Evolutionary conservation across 192 early-diverging fungal genomes (phyloP), one percentile per base, ranked within the genome.

Genomic region (Lunasporangiospora selenospora): DNA sequence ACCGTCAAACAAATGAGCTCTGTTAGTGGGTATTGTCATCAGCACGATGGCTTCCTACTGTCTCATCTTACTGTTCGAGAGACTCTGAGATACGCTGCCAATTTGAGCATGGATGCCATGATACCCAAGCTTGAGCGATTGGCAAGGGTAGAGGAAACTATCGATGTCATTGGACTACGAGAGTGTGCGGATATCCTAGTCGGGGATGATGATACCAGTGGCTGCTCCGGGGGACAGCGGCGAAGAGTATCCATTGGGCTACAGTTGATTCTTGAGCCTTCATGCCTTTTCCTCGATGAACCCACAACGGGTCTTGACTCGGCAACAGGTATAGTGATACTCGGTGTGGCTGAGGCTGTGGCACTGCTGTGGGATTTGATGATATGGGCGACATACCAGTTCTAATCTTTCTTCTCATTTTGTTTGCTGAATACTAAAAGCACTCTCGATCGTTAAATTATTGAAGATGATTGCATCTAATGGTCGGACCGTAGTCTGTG

Each of bases 171-270:
- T 10, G 89, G 92, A 2, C 81, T 94, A 6, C 71, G 66, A 36
- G 78, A 79, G 6, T 83, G 86, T 1, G 83, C 83, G 5, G 77
- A 91, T 58, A 86, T 84, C 12, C 71, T 71, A 65, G 80, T 91
- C 39, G 91, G 91, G 49, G 76, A 60, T 62, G 60, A 47, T n/a
- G 73, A 75, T 1, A 65, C 45, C 32, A 80, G 85, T 26, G 92
- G 90, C 32, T 85, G 89, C 13, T 87, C 85, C 19, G 92, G 90
- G 15, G 90, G 92, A 24, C 89, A 94, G 57, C 84, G 89, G 51
- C 81, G 89, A 41, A 83, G 92, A n/a, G 89, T 94, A 2, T 86
- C 85, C 21, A 92, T 94, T 67, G 92, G 88, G 31, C 86, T 88
- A 33, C 89, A 91, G 42, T 76, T 94, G 18, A 87, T 92, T n/a